Conservation (phyloP, 2,329 filamentous ascomycete species). For the Penicillium vulpinum region DNA sequence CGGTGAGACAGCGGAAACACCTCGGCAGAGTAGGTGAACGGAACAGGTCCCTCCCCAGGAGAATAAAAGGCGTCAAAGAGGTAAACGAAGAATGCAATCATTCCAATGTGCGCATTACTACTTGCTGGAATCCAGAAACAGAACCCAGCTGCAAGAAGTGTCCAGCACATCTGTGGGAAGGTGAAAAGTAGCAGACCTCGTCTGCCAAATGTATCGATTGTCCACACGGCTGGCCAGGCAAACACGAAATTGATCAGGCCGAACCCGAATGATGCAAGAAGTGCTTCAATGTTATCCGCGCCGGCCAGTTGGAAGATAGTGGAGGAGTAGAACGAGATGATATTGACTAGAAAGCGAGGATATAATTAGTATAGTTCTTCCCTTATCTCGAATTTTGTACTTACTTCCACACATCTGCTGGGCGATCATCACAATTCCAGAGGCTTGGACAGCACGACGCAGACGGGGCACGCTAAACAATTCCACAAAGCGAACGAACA, state of each 20-base stretch:
- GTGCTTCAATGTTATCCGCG: conserved; percentile 18
- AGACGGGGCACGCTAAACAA: conserved; percentile 25
- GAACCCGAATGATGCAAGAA: conserved; percentile 29
- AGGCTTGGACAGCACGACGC: conserved; percentile 27
- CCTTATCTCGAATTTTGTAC: conserved; percentile 4
- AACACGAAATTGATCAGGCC: conserved; percentile 33
- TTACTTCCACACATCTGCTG: conserved; percentile 34
- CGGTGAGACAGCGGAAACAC: conserved; percentile 51
- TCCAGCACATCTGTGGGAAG: conserved; percentile 30
- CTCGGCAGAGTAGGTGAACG: conserved; percentile 25
- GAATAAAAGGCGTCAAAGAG: conserved; percentile 74
- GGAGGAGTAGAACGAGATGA: conserved; percentile 33
- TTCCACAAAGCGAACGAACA: conserved; percentile 19
- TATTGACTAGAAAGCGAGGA: conserved; percentile 25
- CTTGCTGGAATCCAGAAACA: conserved; percentile 25
- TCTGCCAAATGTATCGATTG: conserved; percentile 31
- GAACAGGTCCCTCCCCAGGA: conserved; percentile 38
- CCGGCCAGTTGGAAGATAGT: conserved; percentile 21
- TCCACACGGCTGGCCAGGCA: conserved; percentile 29
- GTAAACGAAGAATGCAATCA: conserved; percentile 40
- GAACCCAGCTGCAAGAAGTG: conserved; percentile 23
- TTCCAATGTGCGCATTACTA: conserved; percentile 13
- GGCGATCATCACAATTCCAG: conserved; percentile 31
- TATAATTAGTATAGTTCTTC: neutral
- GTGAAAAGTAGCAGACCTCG: conserved; percentile 30